These are phyloP conservation scores for Bipolaris bicolor DNA, from an alignment of 2,329 filamentous ascomycete genomes.

Conservation along the genomic window DNA sequence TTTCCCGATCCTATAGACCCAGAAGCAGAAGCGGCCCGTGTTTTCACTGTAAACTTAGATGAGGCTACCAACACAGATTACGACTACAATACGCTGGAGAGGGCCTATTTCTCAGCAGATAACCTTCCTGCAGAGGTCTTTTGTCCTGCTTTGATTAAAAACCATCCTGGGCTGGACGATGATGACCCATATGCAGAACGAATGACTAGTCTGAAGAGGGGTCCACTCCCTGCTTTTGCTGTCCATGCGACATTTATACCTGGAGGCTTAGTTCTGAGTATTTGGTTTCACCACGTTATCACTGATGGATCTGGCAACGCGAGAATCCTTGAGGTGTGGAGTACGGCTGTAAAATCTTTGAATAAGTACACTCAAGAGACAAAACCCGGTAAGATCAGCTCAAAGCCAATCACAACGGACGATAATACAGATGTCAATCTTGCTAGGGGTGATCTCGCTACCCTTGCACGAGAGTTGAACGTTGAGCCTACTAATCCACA, in stretches of 20 bases:
- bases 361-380: not conserved
- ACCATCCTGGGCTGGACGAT: conserved; percentile 21
- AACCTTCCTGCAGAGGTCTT: conserved; percentile 16
- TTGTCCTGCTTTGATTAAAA: conserved; percentile 15
- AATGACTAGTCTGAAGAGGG: conserved; percentile 16
- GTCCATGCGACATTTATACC: conserved; percentile 34
- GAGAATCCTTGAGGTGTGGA: conserved; percentile 24
- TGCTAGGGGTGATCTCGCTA: conserved; percentile 7
- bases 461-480: not conserved
- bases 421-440: not conserved
- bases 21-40: conserved; percentile 12
- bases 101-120: conserved; percentile 16
- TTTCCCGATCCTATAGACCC: conserved; percentile 16
- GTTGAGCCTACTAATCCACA: not conserved
- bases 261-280: conserved; percentile 36
- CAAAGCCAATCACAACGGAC: not conserved
- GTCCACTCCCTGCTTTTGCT: conserved; percentile 27
- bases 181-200: conserved; percentile 19
- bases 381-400: not conserved
- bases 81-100: conserved; percentile 14
- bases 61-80: conserved; percentile 2
- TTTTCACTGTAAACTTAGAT: conserved; percentile 13
- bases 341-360: not conserved
- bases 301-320: conserved; percentile 26
- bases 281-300: conserved; percentile 34